Evolutionary conservation across 106 monocot species (phyloP), one percentile per base, ranked within the genome.

Genomic region (Dioscorea zingiberensis): DNA sequence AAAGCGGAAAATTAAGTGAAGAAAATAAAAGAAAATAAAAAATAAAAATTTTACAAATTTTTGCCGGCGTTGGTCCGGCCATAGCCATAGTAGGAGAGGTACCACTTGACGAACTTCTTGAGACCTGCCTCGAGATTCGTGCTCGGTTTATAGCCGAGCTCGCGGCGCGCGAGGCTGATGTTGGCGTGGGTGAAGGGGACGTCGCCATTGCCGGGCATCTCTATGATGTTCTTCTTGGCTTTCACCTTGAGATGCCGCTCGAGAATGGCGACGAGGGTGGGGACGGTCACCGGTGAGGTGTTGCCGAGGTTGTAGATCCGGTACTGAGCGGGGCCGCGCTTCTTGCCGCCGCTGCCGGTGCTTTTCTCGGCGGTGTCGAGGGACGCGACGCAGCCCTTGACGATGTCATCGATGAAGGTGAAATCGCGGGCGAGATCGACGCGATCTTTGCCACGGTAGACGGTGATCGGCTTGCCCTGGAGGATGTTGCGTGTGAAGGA

Each of bases 61-160:
- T 38, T 38, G 38, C 38, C 38, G 30, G 38, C 62, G 38, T 7
- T 17, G 28, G 30, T 16, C 47, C 65, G 17, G 44, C n/a, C 59
- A 54, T 80, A 80, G 44, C 80, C 80, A 19, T 80, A 80, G 80
- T 80, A 80, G 17, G 69, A 65, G 49, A 74, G 74, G 53, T 80
- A 80, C 80, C 80, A 80, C 45, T 80, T 80, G 55, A 80, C 80
- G 54, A 80, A 80, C 64, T 80, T 80, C 74, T 70, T 80, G 10
- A 80, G 54, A 1, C 80, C 80, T 1, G 70, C 60, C 3, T 80
- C 74, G 45, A 80, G 70, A 48, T 80, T 74, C 10, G 80, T 80
- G 44, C 64, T 80, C 2, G 80, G 80, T 44, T 80, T 80, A 65
- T 80, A 80, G 4, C 80, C 80, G 13, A 80, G 47, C 60, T 80